phyloP scores from a whole-genome alignment of 2,329 filamentous ascomycete species.

The Beauveria australis region DNA sequence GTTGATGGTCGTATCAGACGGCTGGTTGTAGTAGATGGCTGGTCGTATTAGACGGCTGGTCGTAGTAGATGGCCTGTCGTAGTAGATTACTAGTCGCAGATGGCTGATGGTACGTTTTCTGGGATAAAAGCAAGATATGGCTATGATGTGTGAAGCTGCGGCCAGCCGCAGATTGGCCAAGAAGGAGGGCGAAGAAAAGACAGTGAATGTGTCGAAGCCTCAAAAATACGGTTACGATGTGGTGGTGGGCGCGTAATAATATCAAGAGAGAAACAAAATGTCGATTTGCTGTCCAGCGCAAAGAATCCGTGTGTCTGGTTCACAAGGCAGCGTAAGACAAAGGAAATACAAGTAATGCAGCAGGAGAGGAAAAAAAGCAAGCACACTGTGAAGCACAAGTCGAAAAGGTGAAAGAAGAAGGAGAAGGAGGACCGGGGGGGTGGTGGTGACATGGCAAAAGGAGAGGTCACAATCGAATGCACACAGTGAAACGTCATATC shows the following conservation, averaged over 20 bases:
- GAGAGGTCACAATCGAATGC: background rate
- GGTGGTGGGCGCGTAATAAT: background rate
- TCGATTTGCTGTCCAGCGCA: background rate
- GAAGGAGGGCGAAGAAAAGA: background rate
- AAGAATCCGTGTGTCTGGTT: background rate
- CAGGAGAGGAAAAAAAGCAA: background rate
- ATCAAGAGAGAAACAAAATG: background rate
- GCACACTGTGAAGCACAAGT: background rate
- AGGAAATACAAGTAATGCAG: background rate
- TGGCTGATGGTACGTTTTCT: too few species aligned
- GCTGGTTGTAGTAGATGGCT: background rate
- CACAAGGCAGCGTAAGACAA: background rate
- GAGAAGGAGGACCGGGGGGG: background rate
- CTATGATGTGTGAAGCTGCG: background rate
- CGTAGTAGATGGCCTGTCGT: too few species aligned
- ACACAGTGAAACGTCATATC: background rate
- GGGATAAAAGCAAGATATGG: background rate
- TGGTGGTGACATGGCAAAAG: background rate
- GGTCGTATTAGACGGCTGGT: too few species aligned
- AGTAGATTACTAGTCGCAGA: too few species aligned
- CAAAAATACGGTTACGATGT: too few species aligned
- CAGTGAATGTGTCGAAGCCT: background rate
- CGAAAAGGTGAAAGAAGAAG: conserved; percentile 7
- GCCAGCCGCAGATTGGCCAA: background rate
- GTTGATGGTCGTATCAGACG: background rate